Conservation (phyloP, 2,329 filamentous ascomycete genomes). For the Bipolaris gigantea region DNA sequence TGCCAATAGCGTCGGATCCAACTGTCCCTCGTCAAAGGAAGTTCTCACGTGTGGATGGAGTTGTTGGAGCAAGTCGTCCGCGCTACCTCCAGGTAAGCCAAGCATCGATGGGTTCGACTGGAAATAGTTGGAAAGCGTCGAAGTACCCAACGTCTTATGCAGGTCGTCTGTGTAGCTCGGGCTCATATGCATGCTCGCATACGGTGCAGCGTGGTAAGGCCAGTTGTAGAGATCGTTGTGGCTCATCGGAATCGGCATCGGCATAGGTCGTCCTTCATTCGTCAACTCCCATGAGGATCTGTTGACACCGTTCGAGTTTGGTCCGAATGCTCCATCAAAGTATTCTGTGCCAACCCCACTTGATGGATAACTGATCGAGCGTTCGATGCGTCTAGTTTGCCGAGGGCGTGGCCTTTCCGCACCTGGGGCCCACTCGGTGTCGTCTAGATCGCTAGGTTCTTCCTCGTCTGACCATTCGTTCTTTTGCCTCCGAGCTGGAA, state of each 20-base stretch:
- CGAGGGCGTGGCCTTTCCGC: constrained; percentile 26
- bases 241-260: constrained; percentile 47
- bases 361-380: constrained; percentile 30
- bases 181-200: constrained; percentile 42
- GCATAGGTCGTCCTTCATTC: constrained; percentile 55
- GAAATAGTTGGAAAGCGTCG: constrained; percentile 33
- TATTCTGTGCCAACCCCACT: constrained; percentile 29
- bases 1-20: constrained; percentile 49
- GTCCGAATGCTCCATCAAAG: constrained; percentile 33
- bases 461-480: constrained; percentile 44
- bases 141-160: constrained; percentile 45
- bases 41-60: constrained; percentile 33
- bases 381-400: constrained; percentile 29
- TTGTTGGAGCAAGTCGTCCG: constrained; percentile 43
- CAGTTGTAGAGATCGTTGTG: constrained; percentile 51
- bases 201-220: constrained; percentile 56
- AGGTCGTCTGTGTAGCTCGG: constrained; percentile 41
- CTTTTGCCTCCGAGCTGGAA: constrained; percentile 53
- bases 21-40: constrained; percentile 41
- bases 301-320: constrained; percentile 41
- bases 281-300: constrained; percentile 56
- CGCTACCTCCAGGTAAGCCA: constrained; percentile 46
- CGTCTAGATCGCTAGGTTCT: constrained; percentile 48
- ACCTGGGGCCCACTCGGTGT: constrained; percentile 44
- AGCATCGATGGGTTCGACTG: constrained; percentile 38